These are phyloP conservation scores for Oenanthe javanica DNA, from an alignment of 140 eudicot genomes.

Conservation along the genomic window DNA sequence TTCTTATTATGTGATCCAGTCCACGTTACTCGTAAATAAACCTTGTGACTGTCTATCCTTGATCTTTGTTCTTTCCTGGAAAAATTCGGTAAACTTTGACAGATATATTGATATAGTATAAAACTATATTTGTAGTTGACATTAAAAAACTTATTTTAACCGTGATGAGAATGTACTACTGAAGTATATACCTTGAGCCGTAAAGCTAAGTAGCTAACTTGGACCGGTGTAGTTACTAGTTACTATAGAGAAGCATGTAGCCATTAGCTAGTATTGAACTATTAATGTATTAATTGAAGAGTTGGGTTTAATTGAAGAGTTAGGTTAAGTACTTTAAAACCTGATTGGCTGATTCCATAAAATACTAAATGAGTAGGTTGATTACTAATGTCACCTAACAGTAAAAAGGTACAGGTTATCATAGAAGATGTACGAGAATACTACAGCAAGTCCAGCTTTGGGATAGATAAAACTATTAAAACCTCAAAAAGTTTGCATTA, in stretches of 20 bases:
- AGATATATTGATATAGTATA: neutral
- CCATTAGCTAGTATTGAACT: neutral
- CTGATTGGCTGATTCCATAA: neutral
- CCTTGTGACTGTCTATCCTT: neutral
- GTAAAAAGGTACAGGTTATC: neutral
- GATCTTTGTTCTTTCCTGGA: neutral
- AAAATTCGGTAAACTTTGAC: neutral
- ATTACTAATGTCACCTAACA: neutral
- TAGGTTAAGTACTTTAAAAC: too few species aligned
- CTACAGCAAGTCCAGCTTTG: neutral
- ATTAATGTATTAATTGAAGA: neutral
- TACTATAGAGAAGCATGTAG: neutral
- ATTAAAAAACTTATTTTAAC: neutral
- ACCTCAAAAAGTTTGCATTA: neutral
- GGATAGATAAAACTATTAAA: neutral
- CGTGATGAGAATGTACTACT: neutral
- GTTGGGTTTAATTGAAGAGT: too few species aligned
- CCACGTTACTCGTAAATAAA: neutral
- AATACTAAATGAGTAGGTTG: neutral
- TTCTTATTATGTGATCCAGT: neutral
- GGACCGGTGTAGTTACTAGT: neutral
- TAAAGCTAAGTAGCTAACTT: neutral
- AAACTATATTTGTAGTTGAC: neutral
- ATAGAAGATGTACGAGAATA: neutral
- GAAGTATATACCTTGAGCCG: neutral